These are phyloP conservation scores for Cardamine chenopodiifolia DNA, from an alignment of 345 rosid species.

Conservation along the genomic window DNA sequence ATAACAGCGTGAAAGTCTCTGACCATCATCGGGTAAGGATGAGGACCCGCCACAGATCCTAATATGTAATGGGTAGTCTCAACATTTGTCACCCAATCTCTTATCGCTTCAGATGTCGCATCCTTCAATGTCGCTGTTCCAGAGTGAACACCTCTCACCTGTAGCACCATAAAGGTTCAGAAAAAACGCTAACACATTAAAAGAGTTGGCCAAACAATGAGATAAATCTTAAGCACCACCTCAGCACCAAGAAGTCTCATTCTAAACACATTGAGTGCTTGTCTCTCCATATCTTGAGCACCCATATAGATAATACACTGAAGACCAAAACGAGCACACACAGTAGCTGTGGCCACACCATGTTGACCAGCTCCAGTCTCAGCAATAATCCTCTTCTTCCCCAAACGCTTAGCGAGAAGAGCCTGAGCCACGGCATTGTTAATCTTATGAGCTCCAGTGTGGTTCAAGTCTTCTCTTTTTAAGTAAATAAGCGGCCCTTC, in stretches of 20 bases:
- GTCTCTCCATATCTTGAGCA: slow-evolving; percentile 95
- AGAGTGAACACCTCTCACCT: slow-evolving; percentile 76
- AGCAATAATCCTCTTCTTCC: slow-evolving; percentile 81
- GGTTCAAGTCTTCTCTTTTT: slow-evolving; percentile 97
- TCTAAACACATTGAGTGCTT: slow-evolving; percentile 87
- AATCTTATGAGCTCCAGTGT: slow-evolving; percentile 91
- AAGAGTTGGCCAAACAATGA: too few relatives aligned
- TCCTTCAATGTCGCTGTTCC: slow-evolving; percentile 79
- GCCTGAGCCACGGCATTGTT: slow-evolving; percentile 93
- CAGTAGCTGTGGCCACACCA: slow-evolving; percentile 96
- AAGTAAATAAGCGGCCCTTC: slow-evolving; percentile 85
- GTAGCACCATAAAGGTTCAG: not conserved
- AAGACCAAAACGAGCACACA: slow-evolving; percentile 85
- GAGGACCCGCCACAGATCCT: slow-evolving; percentile 97
- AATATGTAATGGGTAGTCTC: slow-evolving; percentile 94
- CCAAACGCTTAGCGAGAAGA: slow-evolving; percentile 83
- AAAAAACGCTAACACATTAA: too few relatives aligned
- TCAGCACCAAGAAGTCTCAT: slow-evolving; percentile 94
- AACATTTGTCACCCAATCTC: slow-evolving; percentile 96
- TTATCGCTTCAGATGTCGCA: slow-evolving; percentile 72
- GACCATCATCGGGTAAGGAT: slow-evolving; percentile 97
- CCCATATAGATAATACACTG: slow-evolving; percentile 89
- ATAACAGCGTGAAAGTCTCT: slow-evolving; percentile 93
- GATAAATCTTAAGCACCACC: slow-evolving; percentile 39
- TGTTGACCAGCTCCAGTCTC: slow-evolving; percentile 99